These are phyloP conservation scores for Raphidocelis subcapitata DNA, from an alignment of 139 green algal species.

Conservation along the genomic window DNA sequence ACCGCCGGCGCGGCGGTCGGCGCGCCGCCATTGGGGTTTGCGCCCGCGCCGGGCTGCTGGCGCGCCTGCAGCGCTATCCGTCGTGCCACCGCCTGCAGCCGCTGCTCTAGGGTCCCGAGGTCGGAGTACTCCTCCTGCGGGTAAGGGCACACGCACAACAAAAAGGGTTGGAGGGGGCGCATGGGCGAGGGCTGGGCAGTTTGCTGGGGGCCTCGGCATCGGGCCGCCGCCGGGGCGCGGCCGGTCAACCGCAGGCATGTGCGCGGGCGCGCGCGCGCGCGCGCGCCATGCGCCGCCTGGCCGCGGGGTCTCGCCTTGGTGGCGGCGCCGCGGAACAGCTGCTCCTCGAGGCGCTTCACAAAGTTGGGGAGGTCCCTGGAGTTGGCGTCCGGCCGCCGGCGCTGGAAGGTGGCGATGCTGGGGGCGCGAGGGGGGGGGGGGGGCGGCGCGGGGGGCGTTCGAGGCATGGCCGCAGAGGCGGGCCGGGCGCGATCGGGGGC, in stretches of 20 bases:
- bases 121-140: slow-evolving; percentile 86
- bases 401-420: slow-evolving; percentile 15
- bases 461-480: too few relatives aligned
- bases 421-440: not conserved
- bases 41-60: not conserved
- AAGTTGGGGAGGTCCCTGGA: slow-evolving; percentile 83
- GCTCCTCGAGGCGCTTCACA: slow-evolving; percentile 78
- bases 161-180: not conserved
- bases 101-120: slow-evolving; percentile 72
- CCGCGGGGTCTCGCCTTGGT: slow-evolving; percentile 31
- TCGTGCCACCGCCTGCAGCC: slow-evolving; percentile 79
- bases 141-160: not conserved
- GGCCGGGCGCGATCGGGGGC: too few relatives aligned
- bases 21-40: too few relatives aligned
- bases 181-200: too few relatives aligned
- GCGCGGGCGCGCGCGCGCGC: too few relatives aligned
- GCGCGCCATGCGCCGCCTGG: too few relatives aligned
- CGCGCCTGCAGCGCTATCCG: slow-evolving; percentile 43
- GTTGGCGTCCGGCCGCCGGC: slow-evolving; percentile 16
- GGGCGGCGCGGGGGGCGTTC: too few relatives aligned
- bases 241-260: too few relatives aligned
- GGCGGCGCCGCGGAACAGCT: slow-evolving; percentile 70
- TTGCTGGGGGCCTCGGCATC: too few relatives aligned
- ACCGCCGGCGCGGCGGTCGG: not conserved
- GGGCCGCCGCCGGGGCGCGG: too few relatives aligned